These are phyloP conservation scores for Balamuthia mandrillaris DNA, from an alignment of 208 protist genomes.

Conservation along the genomic window DNA sequence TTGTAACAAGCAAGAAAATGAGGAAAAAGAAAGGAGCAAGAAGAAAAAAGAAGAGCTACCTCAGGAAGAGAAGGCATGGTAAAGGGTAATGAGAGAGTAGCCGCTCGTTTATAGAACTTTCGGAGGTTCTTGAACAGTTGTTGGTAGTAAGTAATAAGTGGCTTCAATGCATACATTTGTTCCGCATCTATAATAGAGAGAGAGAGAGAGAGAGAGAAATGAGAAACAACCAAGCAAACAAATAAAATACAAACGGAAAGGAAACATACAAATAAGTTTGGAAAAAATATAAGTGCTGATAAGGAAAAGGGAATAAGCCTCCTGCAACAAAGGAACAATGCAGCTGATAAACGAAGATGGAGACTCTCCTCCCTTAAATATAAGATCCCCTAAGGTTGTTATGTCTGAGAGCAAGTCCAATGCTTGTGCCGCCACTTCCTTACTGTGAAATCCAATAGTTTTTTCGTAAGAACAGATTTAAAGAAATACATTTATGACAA, in stretches of 20 bases:
- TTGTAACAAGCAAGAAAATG: background rate
- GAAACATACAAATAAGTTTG: slow-evolving; percentile 29
- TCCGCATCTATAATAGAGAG: background rate
- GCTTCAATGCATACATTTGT: slow-evolving; percentile 20
- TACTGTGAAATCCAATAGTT: too few species aligned
- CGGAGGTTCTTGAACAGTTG: slow-evolving; percentile 13
- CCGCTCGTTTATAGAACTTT: background rate
- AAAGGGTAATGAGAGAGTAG: background rate
- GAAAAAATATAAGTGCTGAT: slow-evolving; percentile 4
- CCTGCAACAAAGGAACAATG: background rate
- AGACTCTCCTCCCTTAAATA: too few species aligned
- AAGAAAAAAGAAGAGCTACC: background rate
- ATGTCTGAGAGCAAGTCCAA: slow-evolving; percentile 11
- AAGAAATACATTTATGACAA: too few species aligned
- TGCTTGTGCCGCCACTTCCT: slow-evolving; percentile 18
- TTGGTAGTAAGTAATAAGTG: background rate
- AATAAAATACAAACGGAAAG: too few species aligned
- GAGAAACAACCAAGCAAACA: too few species aligned
- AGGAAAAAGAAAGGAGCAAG: background rate
- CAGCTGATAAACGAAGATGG: too few species aligned
- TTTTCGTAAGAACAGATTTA: too few species aligned
- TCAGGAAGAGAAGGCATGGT: background rate
- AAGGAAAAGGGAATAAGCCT: slow-evolving; percentile 16
- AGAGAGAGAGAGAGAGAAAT: too few species aligned
- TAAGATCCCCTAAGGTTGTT: too few species aligned